Evolutionary conservation across 2,329 filamentous ascomycete species (phyloP), one percentile per base, ranked within the genome.

Genomic region (Arthrobotrys iridis): DNA sequence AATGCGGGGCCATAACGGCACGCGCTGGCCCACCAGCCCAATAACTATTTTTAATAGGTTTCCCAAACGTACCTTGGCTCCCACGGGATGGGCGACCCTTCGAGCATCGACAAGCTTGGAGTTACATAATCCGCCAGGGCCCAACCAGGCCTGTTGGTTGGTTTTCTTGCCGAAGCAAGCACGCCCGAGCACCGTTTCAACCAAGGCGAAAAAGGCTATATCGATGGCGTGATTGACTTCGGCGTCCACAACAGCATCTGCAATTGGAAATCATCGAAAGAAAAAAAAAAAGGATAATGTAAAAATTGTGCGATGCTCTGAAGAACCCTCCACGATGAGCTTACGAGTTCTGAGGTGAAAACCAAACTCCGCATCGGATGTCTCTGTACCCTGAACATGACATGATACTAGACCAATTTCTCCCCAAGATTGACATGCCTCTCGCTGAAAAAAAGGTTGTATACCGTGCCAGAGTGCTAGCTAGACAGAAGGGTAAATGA

Each of bases 141-240:
- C 50, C 24, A 18, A 30, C 50, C 10, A 37, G 30, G 28, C 50
- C 50, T 55, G 28, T 37, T 37, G 50, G 30, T 55, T 52, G 22
- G 40, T 43, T 40, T 45, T 37, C 43, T 50, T 63, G 59, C 40
- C 35, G 57, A 43, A 55, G 22, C 18, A 52, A 59, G 50, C 50
- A n/a, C n/a, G n/a, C n/a, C n/a, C n/a, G n/a, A n/a, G n/a, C n/a
- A n/a, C n/a, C n/a, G 15, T 18, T 37, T 37, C 18, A 22, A 55
- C 30, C 30, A 66, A 73, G 60, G 48, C 68, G 68, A 66, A 73
- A 65, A 58, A 50, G 48, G 13, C 22, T 33, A 43, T 57, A 26
- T 67, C 62, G 70, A 74, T 74, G 62, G 70, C 70, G 70, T 74
- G 70, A 74, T 74, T 48, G 46, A 60, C 30, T 45, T 74, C 70